Percentiles rank a stretch among this genome's conserved stretches.
Conservation (phyloP, 495 filamentous ascomycete species). For the Talaromyces liani region DNA sequence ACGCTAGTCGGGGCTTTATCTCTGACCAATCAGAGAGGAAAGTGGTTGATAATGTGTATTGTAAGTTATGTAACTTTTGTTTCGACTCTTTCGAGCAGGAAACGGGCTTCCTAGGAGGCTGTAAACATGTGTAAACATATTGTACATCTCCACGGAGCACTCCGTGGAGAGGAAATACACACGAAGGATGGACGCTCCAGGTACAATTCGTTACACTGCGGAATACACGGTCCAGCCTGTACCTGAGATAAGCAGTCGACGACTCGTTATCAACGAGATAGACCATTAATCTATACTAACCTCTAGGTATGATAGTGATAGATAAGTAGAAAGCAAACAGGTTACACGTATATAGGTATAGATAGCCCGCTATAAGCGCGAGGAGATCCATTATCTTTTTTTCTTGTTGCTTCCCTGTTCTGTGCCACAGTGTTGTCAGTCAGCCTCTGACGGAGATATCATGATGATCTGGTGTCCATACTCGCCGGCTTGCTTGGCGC, state of each 20-base stretch:
- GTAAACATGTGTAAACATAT: background rate
- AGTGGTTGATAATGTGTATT: background rate
- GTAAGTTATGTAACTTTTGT: background rate
- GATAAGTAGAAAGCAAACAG: background rate
- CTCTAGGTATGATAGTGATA: background rate
- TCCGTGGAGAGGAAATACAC: background rate
- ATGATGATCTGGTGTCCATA: background rate
- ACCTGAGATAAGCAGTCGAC: background rate
- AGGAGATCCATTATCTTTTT: background rate
- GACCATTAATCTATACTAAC: background rate
- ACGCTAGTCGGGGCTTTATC: constrained; percentile 5
- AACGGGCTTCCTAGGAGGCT: background rate
- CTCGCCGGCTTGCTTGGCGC: background rate
- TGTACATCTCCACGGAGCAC: background rate
- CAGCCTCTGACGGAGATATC: background rate
- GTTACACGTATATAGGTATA: background rate
- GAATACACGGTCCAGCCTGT: background rate
- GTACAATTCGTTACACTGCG: background rate
- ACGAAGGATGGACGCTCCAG: background rate
- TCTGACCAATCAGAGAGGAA: background rate
- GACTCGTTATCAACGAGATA: background rate
- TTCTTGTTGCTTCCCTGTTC: background rate
- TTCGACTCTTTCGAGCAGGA: background rate
- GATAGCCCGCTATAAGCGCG: constrained; percentile 5
- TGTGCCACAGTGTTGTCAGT: background rate